Evolutionary conservation across 495 filamentous ascomycete species (phyloP), one percentile per base, ranked within the genome.

Genomic region (Apodospora peruviana): DNA sequence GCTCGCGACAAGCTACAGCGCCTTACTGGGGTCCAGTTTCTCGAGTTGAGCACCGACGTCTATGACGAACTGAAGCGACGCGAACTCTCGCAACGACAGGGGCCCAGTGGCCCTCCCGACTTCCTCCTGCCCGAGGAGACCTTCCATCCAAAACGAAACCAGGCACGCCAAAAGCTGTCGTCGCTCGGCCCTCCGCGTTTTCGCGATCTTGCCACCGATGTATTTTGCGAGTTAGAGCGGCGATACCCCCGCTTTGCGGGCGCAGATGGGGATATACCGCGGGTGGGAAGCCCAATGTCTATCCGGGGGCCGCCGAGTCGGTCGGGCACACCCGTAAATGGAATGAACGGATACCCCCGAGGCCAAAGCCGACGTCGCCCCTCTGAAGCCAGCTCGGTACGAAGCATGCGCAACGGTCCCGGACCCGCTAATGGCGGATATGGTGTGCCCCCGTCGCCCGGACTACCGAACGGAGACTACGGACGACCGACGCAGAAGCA

Each of bases 121-220:
- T 91, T 80, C 62, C 76, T 98, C 9, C 72, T 87, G 17, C 87
- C 93, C 5, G 90, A 90, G 62, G 73, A 81, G 17, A 85, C 85
- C 47, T 97, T 96, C 69, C 94, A 98, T 69, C 88, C 89, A 18
- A 97, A 97, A 69, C 84, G 93, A 40, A 98, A 98, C 61, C 90
- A 96, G 65, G 93, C 93, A 5, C 80, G 93, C 41, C 87, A 95
- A 69, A 96, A 93, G 65, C 82, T 98, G 12, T 88, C 88, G 2
- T 93, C 89, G 1, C 79, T 97, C 7, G 87, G 88, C 20, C 79
- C 85, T 20, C 81, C 85, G 11, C 76, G 90, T 20, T 98, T 98
- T 61, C 77, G 88, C 45, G 91, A 96, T 55, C 74, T 98, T 4
- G 93, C 90, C 12, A 95, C 88, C 17, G 93, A 98, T 71, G 94